These are phyloP conservation scores for Davidsoniella virescens DNA, from an alignment of 2,329 filamentous ascomycete genomes.

Conservation along the genomic window DNA sequence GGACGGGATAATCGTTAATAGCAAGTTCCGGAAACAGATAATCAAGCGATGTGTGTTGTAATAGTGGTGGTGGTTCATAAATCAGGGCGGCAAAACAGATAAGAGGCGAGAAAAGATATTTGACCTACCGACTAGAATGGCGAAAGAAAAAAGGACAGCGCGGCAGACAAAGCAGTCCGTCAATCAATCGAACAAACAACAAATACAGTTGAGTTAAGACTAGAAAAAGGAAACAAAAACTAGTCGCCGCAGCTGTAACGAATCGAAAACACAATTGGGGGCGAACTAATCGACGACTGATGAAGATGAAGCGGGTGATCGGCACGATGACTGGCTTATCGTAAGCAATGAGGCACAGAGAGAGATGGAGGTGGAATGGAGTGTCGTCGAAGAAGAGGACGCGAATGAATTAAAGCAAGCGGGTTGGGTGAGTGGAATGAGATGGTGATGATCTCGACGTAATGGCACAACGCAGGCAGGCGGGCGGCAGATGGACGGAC, in stretches of 20 bases:
- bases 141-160: constrained; percentile 8
- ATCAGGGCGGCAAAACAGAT: neutral
- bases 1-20: neutral
- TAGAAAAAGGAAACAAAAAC: neutral
- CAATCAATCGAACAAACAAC: neutral
- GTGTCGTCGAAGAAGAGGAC: neutral
- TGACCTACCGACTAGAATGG: constrained; percentile 9
- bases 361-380: neutral
- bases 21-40: no score
- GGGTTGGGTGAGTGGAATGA: neutral
- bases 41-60: neutral
- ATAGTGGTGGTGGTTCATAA: no score
- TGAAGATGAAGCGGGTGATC: neutral
- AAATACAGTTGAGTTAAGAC: neutral
- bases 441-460: neutral
- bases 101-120: neutral
- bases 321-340: no score
- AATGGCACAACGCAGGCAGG: neutral
- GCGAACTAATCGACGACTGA: neutral
- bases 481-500: constrained; percentile 2
- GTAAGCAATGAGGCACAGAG: neutral
- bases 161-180: neutral
- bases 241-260: constrained; percentile 6
- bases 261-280: constrained; percentile 10
- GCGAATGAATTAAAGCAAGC: neutral